Base-by-base conservation (phyloP, 164 flowering plant genomes). In the Umbellularia californica region DNA sequence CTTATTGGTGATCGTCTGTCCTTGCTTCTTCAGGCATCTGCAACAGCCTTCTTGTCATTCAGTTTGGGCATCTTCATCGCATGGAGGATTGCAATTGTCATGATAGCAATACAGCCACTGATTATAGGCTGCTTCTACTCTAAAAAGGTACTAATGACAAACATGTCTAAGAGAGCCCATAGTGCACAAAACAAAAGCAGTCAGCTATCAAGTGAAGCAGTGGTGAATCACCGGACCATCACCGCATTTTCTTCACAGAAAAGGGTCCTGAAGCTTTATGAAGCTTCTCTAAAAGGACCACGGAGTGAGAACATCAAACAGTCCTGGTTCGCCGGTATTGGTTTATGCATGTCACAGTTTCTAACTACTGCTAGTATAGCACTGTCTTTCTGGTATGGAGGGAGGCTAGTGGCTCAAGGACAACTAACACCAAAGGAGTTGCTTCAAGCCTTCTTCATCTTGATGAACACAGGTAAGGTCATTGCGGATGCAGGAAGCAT, bases 21-120 rank as follows among this genome's bases (percentile, higher is more conserved):
- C 19, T 71, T 87, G 69, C 75, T 87, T 17, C 77, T 87, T 62
- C 88, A 85, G 72, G 85, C 77, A 19, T 74, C 74, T 71, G 68
- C 77, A 17, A 71, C 79, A 28, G 85, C 84, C 10, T 27, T 81
- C 25, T 20, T 87, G 28, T 83, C 90, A 67, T 67, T 73, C 50
- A 62, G 70, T 13, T 67, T 84, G 2, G 83, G 83, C 17, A 33
- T 85, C 2, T 22, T 77, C 1, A 35, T 86, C 15, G 70, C 88
- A 20, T 88, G 90, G 89, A 77, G 79, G 52, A 47, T 87, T 13
- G 81, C 89, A 1, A 77, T 84, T 72, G 89, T 87, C 47, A 77
- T 84, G 74, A 77, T 87, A 17, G 87, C 87, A 0, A 73, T 82
- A 22, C 90, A 88, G 65, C 89, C 89, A 14, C 15, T 88, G 9